phyloP scores from a whole-genome alignment of 768 basidiomycete species.

The Lyophyllum atratum region DNA sequence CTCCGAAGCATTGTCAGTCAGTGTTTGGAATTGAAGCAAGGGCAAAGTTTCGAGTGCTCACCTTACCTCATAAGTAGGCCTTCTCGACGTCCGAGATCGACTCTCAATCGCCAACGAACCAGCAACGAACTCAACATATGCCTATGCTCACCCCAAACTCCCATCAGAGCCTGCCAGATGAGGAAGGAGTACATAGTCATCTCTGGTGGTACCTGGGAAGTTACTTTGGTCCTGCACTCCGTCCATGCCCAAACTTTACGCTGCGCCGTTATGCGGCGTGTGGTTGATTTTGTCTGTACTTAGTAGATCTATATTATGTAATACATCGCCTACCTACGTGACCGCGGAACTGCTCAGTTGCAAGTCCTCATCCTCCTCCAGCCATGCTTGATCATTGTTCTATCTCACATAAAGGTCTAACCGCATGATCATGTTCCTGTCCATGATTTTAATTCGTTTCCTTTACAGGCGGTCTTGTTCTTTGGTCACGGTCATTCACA shows the following conservation, averaged over 20 bases:
- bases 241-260: too few relatives aligned
- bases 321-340: too few relatives aligned
- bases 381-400: constrained; percentile 94
- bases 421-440: not conserved
- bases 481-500: constrained; percentile 96
- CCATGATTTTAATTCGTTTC: not conserved
- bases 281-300: too few relatives aligned
- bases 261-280: too few relatives aligned
- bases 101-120: too few relatives aligned
- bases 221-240: not conserved
- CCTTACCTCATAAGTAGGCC: too few relatives aligned
- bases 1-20: not conserved
- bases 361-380: not conserved
- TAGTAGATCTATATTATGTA: too few relatives aligned
- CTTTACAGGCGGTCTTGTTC: constrained; percentile 78
- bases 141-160: too few relatives aligned
- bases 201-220: not conserved
- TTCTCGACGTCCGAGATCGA: too few relatives aligned
- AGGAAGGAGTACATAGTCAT: not conserved
- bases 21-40: not conserved
- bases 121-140: not conserved
- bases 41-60: not conserved
- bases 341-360: too few relatives aligned
- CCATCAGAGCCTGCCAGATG: too few relatives aligned
- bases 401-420: constrained; percentile 87